Evolutionary conservation across 768 basidiomycete genomes (phyloP).

Genomic region (Grammothele lineata): DNA sequence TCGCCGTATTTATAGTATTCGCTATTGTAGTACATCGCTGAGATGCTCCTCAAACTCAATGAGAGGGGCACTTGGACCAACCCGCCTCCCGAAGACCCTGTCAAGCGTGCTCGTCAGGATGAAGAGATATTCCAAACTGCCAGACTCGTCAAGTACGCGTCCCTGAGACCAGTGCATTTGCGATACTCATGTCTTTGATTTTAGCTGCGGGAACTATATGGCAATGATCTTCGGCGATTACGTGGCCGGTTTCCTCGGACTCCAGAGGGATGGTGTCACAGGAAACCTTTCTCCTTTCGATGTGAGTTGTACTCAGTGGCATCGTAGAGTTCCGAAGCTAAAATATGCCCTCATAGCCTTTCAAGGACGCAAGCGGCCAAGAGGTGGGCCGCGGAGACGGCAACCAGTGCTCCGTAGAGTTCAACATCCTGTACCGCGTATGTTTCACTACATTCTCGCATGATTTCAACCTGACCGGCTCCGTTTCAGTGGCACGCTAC

Average conservation of each 20-base stretch:
- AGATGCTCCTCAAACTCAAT: slow-evolving; percentile 50
- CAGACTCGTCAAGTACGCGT: slow-evolving; percentile 43
- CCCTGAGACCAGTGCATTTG: neutral
- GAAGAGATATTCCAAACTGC: slow-evolving; percentile 58
- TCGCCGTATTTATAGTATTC: too few relatives aligned
- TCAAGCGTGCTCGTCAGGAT: slow-evolving; percentile 33
- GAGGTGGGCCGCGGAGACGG: slow-evolving; percentile 48
- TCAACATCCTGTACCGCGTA: slow-evolving; percentile 49
- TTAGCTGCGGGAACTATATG: slow-evolving; percentile 48
- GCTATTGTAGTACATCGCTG: slow-evolving; percentile 46
- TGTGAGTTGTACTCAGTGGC: slow-evolving; percentile 18
- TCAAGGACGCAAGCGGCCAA: slow-evolving; percentile 15
- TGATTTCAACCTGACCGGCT: too few relatives aligned
- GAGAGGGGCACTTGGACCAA: slow-evolving; percentile 44
- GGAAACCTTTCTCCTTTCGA: slow-evolving; percentile 53
- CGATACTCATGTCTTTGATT: neutral
- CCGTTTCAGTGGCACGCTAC: slow-evolving; percentile 29
- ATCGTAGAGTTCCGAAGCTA: neutral
- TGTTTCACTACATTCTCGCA: slow-evolving; percentile 9
- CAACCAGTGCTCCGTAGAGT: slow-evolving; percentile 74
- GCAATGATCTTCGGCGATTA: slow-evolving; percentile 54
- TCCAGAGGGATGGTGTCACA: slow-evolving; percentile 43
- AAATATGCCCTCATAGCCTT: slow-evolving; percentile 9
- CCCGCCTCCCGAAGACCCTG: slow-evolving; percentile 28
- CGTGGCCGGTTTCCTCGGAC: slow-evolving; percentile 53